phyloP scores from a whole-genome alignment of 805 yeast genomes.

The Ogataea henricii region DNA sequence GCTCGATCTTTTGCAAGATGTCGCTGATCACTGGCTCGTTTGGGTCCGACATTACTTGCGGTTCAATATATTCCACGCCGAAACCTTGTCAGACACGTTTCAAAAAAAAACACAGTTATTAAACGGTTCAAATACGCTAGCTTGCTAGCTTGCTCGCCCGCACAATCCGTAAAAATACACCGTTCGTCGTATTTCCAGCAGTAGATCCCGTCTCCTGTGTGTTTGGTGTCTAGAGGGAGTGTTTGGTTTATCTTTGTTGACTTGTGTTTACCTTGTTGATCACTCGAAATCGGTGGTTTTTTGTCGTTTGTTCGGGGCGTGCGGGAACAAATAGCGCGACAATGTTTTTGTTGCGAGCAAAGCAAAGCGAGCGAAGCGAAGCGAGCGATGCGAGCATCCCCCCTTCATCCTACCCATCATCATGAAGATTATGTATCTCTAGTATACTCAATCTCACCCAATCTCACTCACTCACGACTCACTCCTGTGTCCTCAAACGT shows the following conservation, averaged over 20 bases:
- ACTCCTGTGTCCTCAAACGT: too few species aligned
- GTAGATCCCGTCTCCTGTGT: not conserved
- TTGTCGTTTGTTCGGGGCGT: conserved; percentile 1
- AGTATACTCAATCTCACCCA: not conserved
- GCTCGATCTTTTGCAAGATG: conserved; percentile 80
- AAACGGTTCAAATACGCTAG: not conserved
- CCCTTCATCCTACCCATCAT: too few species aligned
- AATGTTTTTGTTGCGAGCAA: not conserved
- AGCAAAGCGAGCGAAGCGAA: too few species aligned
- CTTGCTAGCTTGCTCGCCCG: not conserved
- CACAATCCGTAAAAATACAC: not conserved
- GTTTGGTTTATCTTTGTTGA: not conserved
- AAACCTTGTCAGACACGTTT: not conserved
- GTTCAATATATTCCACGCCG: not conserved
- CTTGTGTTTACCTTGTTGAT: conserved; percentile 3
- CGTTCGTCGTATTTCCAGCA: not conserved
- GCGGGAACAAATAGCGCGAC: not conserved
- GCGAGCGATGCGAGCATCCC: too few species aligned
- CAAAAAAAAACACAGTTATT: not conserved
- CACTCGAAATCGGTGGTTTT: not conserved
- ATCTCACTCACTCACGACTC: not conserved
- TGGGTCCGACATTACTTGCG: conserved; percentile 19
- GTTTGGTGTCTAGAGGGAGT: not conserved
- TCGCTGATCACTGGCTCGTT: conserved; percentile 54
- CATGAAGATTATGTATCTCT: too few species aligned